Base-by-base conservation (phyloP, 2,329 filamentous ascomycete species). In the Juglanconis juglandina region DNA sequence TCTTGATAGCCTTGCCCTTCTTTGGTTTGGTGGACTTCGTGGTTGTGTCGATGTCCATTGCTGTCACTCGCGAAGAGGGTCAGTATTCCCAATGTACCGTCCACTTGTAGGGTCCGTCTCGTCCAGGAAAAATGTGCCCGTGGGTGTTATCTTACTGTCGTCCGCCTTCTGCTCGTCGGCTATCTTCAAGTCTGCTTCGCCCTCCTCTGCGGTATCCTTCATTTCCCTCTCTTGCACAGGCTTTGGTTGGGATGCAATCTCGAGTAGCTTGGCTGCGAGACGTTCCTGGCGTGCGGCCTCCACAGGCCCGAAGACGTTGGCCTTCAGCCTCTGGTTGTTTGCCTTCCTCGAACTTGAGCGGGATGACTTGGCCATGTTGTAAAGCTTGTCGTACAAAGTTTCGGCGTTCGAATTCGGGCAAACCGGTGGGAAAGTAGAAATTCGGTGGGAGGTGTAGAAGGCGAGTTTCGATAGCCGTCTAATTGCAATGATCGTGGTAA, bases 261-360 rank as follows among this genome's bases (percentile, higher is more conserved):
- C 92, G 70, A 93, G 81, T 62, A 97, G 81, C 77, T 95, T 96
- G 63, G 90, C 89, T 44, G 91, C 92, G 41, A 97, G 85, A 66
- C 94, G 88, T 75, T 93, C 88, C 56, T 87, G 88, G 67, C 94
- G 86, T 50, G 90, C 92, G 68, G 83, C 79, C 73, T 94, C 91
- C 58, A 87, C 87, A 14, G 94, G 94, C 1, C 89, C 91, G 76
- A 96, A 97, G 66, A 97, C 89, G 66, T 86, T 87, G 66, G 85
- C 81, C 75, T 93, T 93, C 66, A 96, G 83, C 68, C 85, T 88
- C 67, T 85, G 82, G 78, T 92, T 92, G 80, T 97, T 97, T 70
- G 83, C 82, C 80, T 97, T 97, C 69, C 82, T 86, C 66, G 84
- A 81, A 72, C 89, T 96, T 66, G 93, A 85, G 73, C 94, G 84